Evolutionary conservation across 2,329 filamentous ascomycete genomes (phyloP).

Genomic region (Blastomyces emzantsi): DNA sequence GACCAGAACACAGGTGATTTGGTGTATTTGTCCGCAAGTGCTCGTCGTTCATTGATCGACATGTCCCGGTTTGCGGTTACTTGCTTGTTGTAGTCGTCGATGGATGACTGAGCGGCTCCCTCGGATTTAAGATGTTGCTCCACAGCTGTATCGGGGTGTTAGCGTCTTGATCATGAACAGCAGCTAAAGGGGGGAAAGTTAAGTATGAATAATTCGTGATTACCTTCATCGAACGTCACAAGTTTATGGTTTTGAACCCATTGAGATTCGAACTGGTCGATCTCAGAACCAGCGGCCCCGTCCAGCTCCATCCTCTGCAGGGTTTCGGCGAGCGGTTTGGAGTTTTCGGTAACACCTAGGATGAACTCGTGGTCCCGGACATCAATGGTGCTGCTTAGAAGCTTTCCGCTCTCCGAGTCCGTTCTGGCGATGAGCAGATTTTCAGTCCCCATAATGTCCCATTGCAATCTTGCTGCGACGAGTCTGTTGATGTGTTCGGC

Average conservation of each 20-base stretch:
- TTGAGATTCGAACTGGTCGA: slow-evolving; percentile 73
- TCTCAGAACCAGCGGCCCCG: slow-evolving; percentile 68
- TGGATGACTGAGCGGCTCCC: slow-evolving; percentile 53
- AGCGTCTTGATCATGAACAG: slow-evolving; percentile 6
- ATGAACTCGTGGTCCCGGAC: slow-evolving; percentile 96
- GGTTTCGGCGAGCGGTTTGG: slow-evolving; percentile 75
- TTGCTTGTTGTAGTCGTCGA: slow-evolving; percentile 57
- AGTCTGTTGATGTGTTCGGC: slow-evolving; percentile 96
- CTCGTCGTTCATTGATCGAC: slow-evolving; percentile 67
- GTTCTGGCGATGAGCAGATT: slow-evolving; percentile 92
- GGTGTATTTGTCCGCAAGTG: slow-evolving; percentile 59
- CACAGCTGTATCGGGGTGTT: slow-evolving; percentile 47
- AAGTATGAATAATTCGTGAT: background rate
- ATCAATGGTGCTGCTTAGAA: slow-evolving; percentile 85
- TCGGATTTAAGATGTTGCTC: slow-evolving; percentile 61
- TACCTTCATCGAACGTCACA: slow-evolving; percentile 78
- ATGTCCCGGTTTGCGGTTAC: slow-evolving; percentile 59
- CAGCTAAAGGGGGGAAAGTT: background rate
- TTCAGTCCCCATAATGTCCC: slow-evolving; percentile 96
- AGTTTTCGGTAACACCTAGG: slow-evolving; percentile 70
- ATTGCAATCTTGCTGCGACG: slow-evolving; percentile 86
- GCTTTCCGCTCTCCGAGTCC: slow-evolving; percentile 85
- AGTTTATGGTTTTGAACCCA: slow-evolving; percentile 85
- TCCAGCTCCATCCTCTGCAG: slow-evolving; percentile 80
- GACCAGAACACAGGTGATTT: slow-evolving; percentile 67